Percentiles rank a stretch among this genome's conserved stretches.
Conservation (phyloP, 352 stramenopile species). For the Phytophthora europaea region DNA sequence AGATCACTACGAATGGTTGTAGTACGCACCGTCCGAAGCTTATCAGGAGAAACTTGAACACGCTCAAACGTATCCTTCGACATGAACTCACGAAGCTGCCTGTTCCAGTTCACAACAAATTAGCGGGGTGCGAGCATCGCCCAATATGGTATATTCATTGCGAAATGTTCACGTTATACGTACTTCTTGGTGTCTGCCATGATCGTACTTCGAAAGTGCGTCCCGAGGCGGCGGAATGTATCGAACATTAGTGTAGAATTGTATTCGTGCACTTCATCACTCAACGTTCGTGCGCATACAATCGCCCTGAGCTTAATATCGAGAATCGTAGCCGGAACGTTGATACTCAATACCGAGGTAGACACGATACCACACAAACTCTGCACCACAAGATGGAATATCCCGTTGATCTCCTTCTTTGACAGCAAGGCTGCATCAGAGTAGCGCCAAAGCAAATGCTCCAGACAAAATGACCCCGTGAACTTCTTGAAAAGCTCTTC, state of each 20-base stretch:
- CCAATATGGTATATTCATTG: background rate
- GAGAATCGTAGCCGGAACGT: conserved; percentile 63
- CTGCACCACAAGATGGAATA: conserved; percentile 84
- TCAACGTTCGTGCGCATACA: conserved; percentile 64
- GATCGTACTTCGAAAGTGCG: conserved; percentile 69
- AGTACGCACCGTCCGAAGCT: conserved; percentile 48
- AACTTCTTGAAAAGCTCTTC: conserved; percentile 87
- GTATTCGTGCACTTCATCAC: conserved; percentile 83
- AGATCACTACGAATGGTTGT: background rate
- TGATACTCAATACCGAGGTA: conserved; percentile 68
- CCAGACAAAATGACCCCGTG: conserved; percentile 76
- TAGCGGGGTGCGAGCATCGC: background rate
- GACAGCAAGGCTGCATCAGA: conserved; percentile 75
- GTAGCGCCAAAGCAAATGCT: conserved; percentile 79
- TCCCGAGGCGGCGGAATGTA: conserved; percentile 68
- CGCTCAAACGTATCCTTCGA: conserved; percentile 77
- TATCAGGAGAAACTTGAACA: conserved; percentile 52
- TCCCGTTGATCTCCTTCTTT: conserved; percentile 87
- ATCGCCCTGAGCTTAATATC: conserved; percentile 77
- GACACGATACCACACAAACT: conserved; percentile 79
- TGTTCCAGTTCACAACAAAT: conserved; percentile 19
- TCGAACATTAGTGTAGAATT: conserved; percentile 74
- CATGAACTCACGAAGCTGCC: conserved; percentile 74
- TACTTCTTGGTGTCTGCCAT: conserved; percentile 76
- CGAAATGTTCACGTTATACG: conserved; percentile 2